phyloP scores from a whole-genome alignment of 768 basidiomycete genomes.

The Boletus reticuloceps region DNA sequence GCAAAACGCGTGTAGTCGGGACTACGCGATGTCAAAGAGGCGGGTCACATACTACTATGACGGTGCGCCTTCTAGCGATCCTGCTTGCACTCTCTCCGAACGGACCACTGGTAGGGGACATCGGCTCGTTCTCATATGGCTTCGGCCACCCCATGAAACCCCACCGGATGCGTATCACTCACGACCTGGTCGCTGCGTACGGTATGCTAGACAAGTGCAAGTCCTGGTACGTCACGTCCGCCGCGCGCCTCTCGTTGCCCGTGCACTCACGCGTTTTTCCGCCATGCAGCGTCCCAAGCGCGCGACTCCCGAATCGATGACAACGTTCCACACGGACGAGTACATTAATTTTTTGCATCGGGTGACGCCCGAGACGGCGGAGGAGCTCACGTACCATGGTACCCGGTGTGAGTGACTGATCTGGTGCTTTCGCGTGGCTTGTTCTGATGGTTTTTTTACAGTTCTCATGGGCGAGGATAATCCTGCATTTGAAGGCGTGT shows the following conservation, averaged over 20 bases:
- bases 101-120: conserved; percentile 49
- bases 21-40: conserved; percentile 57
- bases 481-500: conserved; percentile 93
- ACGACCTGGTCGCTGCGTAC: conserved; percentile 88
- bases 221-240: conserved; percentile 57
- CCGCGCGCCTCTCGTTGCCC: not conserved
- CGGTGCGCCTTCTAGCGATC: conserved; percentile 38
- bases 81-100: not conserved
- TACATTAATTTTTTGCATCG: conserved; percentile 88
- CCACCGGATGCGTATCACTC: conserved; percentile 90
- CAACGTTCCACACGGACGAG: conserved; percentile 97
- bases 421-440: not conserved
- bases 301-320: conserved; percentile 74
- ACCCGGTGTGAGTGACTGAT: conserved; percentile 66
- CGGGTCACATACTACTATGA: conserved; percentile 84
- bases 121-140: conserved; percentile 78
- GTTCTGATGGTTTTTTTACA: conserved; percentile 16
- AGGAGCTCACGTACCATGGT: conserved; percentile 81
- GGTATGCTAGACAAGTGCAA: conserved; percentile 95
- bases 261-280: not conserved
- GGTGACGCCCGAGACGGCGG: conserved; percentile 89
- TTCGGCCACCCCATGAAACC: conserved; percentile 95
- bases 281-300: conserved; percentile 62
- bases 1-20: not conserved
- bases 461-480: conserved; percentile 87